Conservation (phyloP, 257 asterid species). For the Lavandula angustifolia region DNA sequence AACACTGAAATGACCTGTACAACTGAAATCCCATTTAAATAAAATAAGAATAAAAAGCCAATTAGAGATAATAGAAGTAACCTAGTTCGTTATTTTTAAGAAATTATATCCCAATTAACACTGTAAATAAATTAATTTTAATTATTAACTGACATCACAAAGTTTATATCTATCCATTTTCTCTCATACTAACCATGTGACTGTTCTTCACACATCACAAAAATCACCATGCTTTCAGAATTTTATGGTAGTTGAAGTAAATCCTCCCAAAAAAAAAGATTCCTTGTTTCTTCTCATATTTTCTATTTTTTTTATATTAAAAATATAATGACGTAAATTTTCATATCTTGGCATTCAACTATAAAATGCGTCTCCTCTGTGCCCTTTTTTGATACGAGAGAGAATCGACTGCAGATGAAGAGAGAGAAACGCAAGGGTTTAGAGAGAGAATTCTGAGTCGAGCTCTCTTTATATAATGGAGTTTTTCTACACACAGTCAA, state of each 20-base stretch:
- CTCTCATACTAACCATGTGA: conserved; percentile 32
- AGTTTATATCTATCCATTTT: neutral
- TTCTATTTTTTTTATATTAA: neutral
- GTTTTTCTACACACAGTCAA: neutral
- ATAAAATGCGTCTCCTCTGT: conserved; percentile 13
- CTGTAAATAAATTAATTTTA: neutral
- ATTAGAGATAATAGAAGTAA: too few species aligned
- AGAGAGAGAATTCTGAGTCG: too few species aligned
- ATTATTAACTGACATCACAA: neutral
- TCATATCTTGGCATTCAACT: conserved; percentile 1
- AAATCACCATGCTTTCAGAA: conserved; percentile 1
- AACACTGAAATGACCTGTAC: too few species aligned
- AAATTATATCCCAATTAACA: neutral
- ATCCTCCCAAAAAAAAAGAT: conserved; percentile 23
- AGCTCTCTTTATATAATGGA: neutral
- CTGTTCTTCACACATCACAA: neutral
- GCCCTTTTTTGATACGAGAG: neutral
- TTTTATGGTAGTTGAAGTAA: conserved; percentile 15
- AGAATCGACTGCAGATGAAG: neutral
- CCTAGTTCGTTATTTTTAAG: too few species aligned
- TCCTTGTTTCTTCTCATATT: neutral
- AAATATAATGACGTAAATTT: conserved; percentile 2
- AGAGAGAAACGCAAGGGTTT: too few species aligned
- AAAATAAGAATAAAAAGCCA: too few species aligned
- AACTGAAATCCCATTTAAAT: too few species aligned